These are phyloP conservation scores for Ophiostoma populinum DNA, from an alignment of 2,329 filamentous ascomycete species.

Conservation along the genomic window DNA sequence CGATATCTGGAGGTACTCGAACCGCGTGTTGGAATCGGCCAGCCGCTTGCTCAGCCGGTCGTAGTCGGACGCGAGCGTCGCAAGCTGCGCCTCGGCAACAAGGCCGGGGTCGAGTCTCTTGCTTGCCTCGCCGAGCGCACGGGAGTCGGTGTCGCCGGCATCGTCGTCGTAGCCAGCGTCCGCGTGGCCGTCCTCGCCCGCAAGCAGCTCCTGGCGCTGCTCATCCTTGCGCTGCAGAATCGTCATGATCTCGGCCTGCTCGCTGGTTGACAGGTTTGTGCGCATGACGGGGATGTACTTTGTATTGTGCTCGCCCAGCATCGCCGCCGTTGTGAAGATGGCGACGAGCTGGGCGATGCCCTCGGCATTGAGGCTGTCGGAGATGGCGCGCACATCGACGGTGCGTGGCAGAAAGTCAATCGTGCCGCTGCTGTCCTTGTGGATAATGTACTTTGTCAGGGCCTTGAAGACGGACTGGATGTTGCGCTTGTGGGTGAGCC, in stretches of 20 bases:
- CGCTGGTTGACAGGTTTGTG: constrained; percentile 17
- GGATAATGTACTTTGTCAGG: constrained; percentile 54
- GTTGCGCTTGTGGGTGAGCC: constrained; percentile 61
- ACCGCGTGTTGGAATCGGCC: constrained; percentile 39
- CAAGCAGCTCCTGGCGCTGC: constrained; percentile 21
- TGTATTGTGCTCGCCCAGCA: constrained; percentile 16
- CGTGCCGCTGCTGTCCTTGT: constrained; percentile 11
- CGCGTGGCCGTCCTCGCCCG: constrained; percentile 14
- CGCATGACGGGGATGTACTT: constrained; percentile 18
- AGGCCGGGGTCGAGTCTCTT: constrained; percentile 35
- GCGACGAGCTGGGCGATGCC: constrained; percentile 11
- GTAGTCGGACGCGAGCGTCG: constrained; percentile 30
- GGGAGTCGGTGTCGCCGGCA: neutral
- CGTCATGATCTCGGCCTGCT: constrained; percentile 29
- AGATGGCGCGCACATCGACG: constrained; percentile 11
- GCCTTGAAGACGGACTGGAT: constrained; percentile 80
- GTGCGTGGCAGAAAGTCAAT: constrained; percentile 12
- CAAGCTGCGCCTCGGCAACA: constrained; percentile 37
- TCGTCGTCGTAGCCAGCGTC: constrained; percentile 3
- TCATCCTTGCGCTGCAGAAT: constrained; percentile 29
- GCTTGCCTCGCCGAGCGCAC: constrained; percentile 20
- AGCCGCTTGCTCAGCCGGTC: constrained; percentile 37
- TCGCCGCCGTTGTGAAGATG: constrained; percentile 23
- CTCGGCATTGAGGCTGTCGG: constrained; percentile 11
- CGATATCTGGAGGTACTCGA: constrained; percentile 42